Evolutionary conservation across 768 basidiomycete species (phyloP).

Genomic region (Filobasidium floriforme): DNA sequence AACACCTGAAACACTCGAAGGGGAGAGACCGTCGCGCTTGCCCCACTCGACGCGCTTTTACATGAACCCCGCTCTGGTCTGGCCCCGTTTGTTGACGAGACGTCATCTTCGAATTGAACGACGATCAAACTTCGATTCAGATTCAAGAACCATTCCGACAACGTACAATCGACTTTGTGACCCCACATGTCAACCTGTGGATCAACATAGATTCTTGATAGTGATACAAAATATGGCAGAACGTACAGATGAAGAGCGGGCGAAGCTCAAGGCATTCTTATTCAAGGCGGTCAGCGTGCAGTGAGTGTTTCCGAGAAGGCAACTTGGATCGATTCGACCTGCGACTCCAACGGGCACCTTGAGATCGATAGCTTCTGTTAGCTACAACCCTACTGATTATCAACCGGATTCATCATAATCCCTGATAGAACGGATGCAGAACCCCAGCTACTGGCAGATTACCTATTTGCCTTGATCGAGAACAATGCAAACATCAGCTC

Average conservation of each 20-base stretch:
- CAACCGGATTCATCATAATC: too few species aligned
- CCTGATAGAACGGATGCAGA: slow-evolving; percentile 62
- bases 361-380: too few species aligned
- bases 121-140: background rate
- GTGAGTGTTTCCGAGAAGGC: background rate
- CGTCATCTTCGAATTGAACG: background rate
- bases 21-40: background rate
- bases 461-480: slow-evolving; percentile 84
- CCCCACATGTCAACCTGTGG: too few species aligned
- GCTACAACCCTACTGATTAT: too few species aligned
- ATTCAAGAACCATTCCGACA: background rate
- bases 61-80: background rate
- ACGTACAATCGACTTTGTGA: too few species aligned
- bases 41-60: background rate
- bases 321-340: background rate
- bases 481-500: slow-evolving; percentile 67
- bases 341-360: background rate
- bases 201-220: background rate
- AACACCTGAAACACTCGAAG: too few species aligned
- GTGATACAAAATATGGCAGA: background rate
- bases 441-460: slow-evolving; percentile 84
- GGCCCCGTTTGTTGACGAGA: background rate
- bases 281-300: slow-evolving; percentile 7
- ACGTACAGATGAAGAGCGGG: background rate
- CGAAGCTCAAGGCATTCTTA: background rate